phyloP scores from a whole-genome alignment of 441 rosid genomes.

The Dalechampia spathulata region DNA sequence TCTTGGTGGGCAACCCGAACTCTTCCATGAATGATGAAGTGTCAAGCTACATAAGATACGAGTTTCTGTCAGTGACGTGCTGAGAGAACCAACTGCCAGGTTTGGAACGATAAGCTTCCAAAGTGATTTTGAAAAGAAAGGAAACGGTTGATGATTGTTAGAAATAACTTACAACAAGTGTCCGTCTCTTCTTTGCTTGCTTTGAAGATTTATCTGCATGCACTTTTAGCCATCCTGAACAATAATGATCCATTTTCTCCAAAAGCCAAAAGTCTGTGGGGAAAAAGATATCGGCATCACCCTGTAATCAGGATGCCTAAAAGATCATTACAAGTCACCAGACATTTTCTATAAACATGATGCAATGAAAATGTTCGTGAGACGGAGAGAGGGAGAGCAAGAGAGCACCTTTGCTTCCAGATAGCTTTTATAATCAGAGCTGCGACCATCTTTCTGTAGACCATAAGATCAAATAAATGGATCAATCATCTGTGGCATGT shows the following conservation, averaged over 20 bases:
- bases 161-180: slow-evolving; percentile 59
- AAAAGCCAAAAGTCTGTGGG: slow-evolving; percentile 90
- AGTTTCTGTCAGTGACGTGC: no score
- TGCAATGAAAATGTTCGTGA: no score
- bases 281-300: slow-evolving; percentile 95
- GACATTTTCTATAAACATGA: no score
- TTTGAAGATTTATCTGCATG: slow-evolving; percentile 43
- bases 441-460: slow-evolving; percentile 78
- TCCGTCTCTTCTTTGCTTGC: slow-evolving; percentile 75
- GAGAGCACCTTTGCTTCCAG: slow-evolving; percentile 78
- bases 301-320: slow-evolving; percentile 31
- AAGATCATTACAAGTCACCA: not conserved
- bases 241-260: slow-evolving; percentile 83
- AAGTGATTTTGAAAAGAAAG: no score
- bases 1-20: slow-evolving; percentile 82
- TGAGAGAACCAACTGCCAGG: no score
- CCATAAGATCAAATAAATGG: slow-evolving; percentile 15
- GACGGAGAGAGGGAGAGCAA: not conserved
- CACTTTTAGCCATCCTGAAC: slow-evolving; percentile 70
- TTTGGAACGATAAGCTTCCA: no score
- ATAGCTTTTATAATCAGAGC: slow-evolving; percentile 74
- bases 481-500: slow-evolving; percentile 7
- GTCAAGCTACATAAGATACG: slow-evolving; percentile 46
- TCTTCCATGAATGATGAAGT: slow-evolving; percentile 94
- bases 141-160: slow-evolving; percentile 2